A percentile compares a stretch with the other conserved stretches of the same genome.
These are phyloP conservation scores for Fraxinus pennsylvanica DNA, from an alignment of 257 asterid species.

Conservation along the genomic window DNA sequence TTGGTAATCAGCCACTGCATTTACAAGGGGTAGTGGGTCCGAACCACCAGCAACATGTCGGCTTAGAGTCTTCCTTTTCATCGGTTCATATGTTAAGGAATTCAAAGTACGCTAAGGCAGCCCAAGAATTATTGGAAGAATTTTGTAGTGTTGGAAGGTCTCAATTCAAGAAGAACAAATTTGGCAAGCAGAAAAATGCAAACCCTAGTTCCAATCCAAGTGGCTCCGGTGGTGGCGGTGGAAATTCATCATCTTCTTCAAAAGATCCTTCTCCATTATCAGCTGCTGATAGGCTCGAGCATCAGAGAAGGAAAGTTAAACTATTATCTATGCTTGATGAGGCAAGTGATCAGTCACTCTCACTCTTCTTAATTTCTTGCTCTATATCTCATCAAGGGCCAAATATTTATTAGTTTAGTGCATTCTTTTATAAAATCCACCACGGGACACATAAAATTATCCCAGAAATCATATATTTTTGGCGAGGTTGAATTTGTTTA, in stretches of 20 bases:
- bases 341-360: slow-evolving; percentile 55
- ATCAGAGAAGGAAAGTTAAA: slow-evolving; percentile 98
- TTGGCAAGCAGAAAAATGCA: slow-evolving; percentile 31
- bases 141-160: slow-evolving; percentile 56
- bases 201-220: slow-evolving; percentile 51
- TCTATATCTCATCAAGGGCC: slow-evolving; percentile 24
- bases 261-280: slow-evolving; percentile 67
- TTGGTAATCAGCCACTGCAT: slow-evolving; percentile 20
- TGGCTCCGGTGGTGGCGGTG: slow-evolving; percentile 37
- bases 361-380: slow-evolving; percentile 15
- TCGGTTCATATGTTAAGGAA: slow-evolving; percentile 44
- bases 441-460: slow-evolving; percentile 28
- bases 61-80: slow-evolving; percentile 41
- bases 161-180: slow-evolving; percentile 45
- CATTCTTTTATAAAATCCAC: neutral
- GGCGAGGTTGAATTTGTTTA: slow-evolving; percentile 46
- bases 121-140: slow-evolving; percentile 51
- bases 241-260: slow-evolving; percentile 49
- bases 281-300: slow-evolving; percentile 85
- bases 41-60: slow-evolving; percentile 42
- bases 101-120: slow-evolving; percentile 46
- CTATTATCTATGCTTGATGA: slow-evolving; percentile 95
- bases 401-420: slow-evolving; percentile 40
- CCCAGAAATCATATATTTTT: slow-evolving; percentile 30
- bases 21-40: slow-evolving; percentile 33